Evolutionary conservation across 139 green algal species (phyloP).

Genomic region (Closterium sp.): DNA sequence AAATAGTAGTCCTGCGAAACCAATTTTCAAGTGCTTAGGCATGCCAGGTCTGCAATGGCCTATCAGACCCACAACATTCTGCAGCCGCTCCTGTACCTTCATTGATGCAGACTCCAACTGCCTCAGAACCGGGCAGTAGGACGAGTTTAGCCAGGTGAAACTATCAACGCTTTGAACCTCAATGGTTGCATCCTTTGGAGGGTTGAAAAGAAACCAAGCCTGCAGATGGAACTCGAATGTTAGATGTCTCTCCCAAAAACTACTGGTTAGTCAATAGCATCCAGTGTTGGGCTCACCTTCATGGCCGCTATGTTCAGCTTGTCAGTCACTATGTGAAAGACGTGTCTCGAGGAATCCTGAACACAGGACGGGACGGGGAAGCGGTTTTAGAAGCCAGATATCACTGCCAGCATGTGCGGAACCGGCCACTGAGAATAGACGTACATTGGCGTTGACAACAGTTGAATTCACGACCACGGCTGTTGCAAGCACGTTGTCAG

Average conservation of each 20-base stretch:
- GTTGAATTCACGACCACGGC: constrained; percentile 45
- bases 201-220: constrained; percentile 46
- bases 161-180: constrained; percentile 36
- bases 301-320: constrained; percentile 39
- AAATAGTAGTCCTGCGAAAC: constrained; percentile 51
- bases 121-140: constrained; percentile 36
- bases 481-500: constrained; percentile 45
- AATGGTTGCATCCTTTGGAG: constrained; percentile 30
- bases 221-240: neutral
- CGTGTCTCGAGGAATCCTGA: constrained; percentile 24
- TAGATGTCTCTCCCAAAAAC: neutral
- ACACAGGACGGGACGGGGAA: neutral
- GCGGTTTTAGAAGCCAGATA: neutral
- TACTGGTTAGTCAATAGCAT: neutral
- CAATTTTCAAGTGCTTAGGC: neutral
- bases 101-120: constrained; percentile 22
- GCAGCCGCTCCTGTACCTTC: constrained; percentile 27
- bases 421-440: neutral
- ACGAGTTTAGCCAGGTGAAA: constrained; percentile 32
- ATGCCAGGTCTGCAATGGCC: neutral
- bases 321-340: constrained; percentile 49
- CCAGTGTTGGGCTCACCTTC: constrained; percentile 7
- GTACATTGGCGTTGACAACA: constrained; percentile 22
- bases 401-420: neutral
- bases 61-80: neutral